Base-by-base conservation (phyloP, 805 yeast species). In the Clavispora santaluciae region DNA sequence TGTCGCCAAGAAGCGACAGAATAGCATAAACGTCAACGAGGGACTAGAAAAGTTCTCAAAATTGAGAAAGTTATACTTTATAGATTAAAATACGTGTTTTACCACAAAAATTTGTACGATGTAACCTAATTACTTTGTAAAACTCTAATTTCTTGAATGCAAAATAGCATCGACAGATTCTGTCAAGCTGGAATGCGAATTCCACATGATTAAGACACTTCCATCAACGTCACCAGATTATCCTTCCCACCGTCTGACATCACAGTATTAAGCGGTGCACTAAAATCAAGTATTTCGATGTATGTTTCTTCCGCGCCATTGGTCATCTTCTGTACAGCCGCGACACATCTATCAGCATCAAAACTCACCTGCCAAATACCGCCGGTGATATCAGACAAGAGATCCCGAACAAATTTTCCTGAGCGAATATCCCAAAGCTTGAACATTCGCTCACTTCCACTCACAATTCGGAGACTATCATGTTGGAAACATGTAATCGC, bases 401-500 rank as follows among this genome's bases (percentile, higher is more conserved):
- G 62, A 49, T 88, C 89, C 41, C 87, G 71, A 2, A 90, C 78
- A 45, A 83, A 75, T 54, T 73, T 72, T 0, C 98, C 98, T 3
- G 83, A 79, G 45, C 78, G 73, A 28, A 88, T 75, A 56, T 90
- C 86, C 88, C 96, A 93, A 36, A 93, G 70, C 63, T 87, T 89
- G 53, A 90, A 74, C 73, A 88, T 85, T 36, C 84, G 77, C 54
- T 85, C 95, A 42, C 95, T 83, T 0, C 99, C 99, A 54, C 95
- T 84, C 0, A 93, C 85, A 30, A 93, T 77, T 43, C 87, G 64
- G 50, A 84, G 79, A 43, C 87, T 87, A 51, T 88, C 91, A 56
- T 89, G 89, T 60, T 85, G 91, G 60, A 93, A 89, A 45, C 98
- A 91, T 0, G 98, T 89, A 36, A 93, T 90, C 0, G 98, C 95